phyloP scores from a whole-genome alignment of 2,329 filamentous ascomycete species.

The Fusarium guadeloupense region DNA sequence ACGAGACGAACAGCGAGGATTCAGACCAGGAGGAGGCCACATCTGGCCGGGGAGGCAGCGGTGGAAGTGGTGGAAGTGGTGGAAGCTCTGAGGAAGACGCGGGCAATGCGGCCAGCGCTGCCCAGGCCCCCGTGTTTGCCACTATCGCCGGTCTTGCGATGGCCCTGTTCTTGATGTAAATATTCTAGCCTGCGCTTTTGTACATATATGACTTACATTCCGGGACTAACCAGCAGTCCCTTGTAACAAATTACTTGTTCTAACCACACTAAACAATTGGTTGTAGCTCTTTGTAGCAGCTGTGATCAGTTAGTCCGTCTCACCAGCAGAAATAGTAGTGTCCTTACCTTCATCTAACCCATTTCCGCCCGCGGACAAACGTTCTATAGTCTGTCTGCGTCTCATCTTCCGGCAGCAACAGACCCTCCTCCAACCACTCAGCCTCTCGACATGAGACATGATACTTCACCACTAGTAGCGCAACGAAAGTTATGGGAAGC shows the following conservation, averaged over 20 bases:
- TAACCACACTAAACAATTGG: not conserved
- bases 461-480: conserved; percentile 10
- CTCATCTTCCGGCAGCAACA: conserved; percentile 20
- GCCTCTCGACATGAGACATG: conserved; percentile 17
- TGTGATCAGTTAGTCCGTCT: not conserved
- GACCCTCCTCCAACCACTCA: conserved; percentile 25
- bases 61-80: too few relatives aligned
- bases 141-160: conserved; percentile 20
- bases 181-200: conserved; percentile 2
- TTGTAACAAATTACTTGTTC: not conserved
- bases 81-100: conserved; percentile 5
- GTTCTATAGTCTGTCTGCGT: conserved; percentile 13
- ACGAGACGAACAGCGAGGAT: conserved; percentile 19
- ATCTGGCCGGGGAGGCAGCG: conserved; percentile 1
- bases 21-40: conserved; percentile 17
- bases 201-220: conserved; percentile 13
- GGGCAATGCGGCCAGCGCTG: conserved; percentile 12
- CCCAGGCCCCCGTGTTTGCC: conserved; percentile 17
- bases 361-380: not conserved
- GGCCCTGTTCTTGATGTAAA: conserved; percentile 33
- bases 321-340: not conserved
- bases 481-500: conserved; percentile 25
- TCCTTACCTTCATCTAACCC: not conserved
- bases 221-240: not conserved
- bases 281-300: not conserved